Evolutionary conservation across 2,329 filamentous ascomycete species (phyloP).

Genomic region (Madurella mycetomatis): DNA sequence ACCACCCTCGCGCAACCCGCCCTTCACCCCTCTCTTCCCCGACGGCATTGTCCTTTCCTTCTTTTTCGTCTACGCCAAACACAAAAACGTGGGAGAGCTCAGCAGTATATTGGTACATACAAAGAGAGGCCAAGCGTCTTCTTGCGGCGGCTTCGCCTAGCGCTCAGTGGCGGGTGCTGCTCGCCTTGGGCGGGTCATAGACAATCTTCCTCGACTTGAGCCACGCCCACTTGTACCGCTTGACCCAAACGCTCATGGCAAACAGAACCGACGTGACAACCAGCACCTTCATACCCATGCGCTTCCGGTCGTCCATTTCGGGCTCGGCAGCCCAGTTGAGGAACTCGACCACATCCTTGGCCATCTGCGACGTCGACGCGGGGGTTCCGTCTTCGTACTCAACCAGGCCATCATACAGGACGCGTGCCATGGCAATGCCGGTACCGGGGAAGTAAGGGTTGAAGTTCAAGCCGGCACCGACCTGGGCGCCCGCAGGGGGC

Average conservation of each 20-base stretch:
- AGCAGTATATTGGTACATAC: conserved; percentile 32
- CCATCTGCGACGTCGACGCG: conserved; percentile 96
- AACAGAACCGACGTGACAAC: conserved; percentile 73
- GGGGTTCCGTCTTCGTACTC: conserved; percentile 97
- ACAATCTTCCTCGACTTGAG: conserved; percentile 93
- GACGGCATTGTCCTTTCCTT: conserved; percentile 27
- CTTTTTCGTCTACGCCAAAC: conserved; percentile 25
- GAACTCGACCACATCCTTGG: conserved; percentile 98
- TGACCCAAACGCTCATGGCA: conserved; percentile 91
- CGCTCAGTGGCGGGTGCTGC: conserved; percentile 45
- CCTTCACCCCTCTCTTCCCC: conserved; percentile 24
- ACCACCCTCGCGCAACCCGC: conserved; percentile 25
- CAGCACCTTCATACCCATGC: conserved; percentile 97
- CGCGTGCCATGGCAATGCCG: conserved; percentile 97
- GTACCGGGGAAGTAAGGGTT: conserved; percentile 99
- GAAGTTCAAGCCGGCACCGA: conserved; percentile 93
- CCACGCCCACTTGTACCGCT: conserved; percentile 98
- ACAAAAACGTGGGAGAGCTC: conserved; percentile 30
- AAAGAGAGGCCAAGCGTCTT: conserved; percentile 34
- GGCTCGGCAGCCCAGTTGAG: conserved; percentile 99
- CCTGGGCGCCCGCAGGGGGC: conserved; percentile 79
- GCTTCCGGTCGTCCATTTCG: conserved; percentile 99
- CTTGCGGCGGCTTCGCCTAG: conserved; percentile 10
- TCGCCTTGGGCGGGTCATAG: conserved; percentile 70
- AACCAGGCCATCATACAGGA: conserved; percentile 93